Conservation (phyloP, 768 basidiomycete species). For the Tylopilus plumbeoviolaceoides region DNA sequence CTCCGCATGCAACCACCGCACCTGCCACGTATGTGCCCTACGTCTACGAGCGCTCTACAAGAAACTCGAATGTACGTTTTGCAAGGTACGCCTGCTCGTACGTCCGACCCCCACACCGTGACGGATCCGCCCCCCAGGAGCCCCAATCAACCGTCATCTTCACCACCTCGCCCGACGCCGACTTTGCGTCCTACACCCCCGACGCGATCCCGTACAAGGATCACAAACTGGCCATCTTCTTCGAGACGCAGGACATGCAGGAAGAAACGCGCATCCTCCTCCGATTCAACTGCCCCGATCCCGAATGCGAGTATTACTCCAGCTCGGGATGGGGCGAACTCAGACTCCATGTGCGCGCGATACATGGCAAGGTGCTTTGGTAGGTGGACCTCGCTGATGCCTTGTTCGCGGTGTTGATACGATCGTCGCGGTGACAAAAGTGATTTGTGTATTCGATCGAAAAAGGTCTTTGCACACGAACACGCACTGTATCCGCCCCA, state of each 20-base stretch:
- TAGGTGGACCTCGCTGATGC: too few species aligned
- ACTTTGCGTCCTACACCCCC: slow-evolving; percentile 55
- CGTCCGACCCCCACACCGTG: not conserved
- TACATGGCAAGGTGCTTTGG: slow-evolving; percentile 82
- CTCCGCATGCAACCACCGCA: slow-evolving; percentile 89
- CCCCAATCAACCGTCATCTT: slow-evolving; percentile 74
- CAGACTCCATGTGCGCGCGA: slow-evolving; percentile 73
- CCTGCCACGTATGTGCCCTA: slow-evolving; percentile 91
- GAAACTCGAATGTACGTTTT: slow-evolving; percentile 91
- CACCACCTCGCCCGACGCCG: slow-evolving; percentile 58
- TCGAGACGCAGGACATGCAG: slow-evolving; percentile 93
- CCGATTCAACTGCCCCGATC: slow-evolving; percentile 90
- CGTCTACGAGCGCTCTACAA: slow-evolving; percentile 90
- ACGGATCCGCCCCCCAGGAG: slow-evolving; percentile 42
- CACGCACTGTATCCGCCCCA: slow-evolving; percentile 75
- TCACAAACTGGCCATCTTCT: slow-evolving; percentile 68
- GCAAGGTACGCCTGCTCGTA: slow-evolving; percentile 64
- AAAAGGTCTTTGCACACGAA: slow-evolving; percentile 96
- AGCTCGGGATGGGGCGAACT: slow-evolving; percentile 86
- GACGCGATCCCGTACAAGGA: slow-evolving; percentile 63
- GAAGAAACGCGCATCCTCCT: slow-evolving; percentile 88
- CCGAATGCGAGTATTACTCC: slow-evolving; percentile 70
- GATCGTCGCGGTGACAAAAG: slow-evolving; percentile 43
- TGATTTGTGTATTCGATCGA: slow-evolving; percentile 81
- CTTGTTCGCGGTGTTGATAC: too few species aligned